Evolutionary conservation across 495 filamentous ascomycete species (phyloP).

Genomic region (Aspergillus carlsbadensis): DNA sequence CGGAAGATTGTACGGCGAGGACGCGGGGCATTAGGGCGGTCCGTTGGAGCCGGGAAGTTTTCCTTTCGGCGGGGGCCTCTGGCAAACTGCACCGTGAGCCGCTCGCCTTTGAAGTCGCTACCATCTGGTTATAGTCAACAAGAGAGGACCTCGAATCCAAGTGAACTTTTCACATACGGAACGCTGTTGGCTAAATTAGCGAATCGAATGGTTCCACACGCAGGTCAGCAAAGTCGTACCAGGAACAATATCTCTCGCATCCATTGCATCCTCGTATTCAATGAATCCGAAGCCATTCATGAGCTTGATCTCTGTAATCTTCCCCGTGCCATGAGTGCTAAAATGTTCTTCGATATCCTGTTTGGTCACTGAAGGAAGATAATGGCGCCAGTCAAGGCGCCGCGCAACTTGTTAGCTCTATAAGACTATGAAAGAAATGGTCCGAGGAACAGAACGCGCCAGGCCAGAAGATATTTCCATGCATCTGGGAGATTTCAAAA

Average conservation of each 20-base stretch:
- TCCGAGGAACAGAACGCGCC: constrained; percentile 24
- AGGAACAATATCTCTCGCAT: constrained; percentile 95
- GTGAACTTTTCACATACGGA: constrained; percentile 45
- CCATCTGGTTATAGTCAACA: constrained; percentile 64
- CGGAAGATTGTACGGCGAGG: constrained; percentile 91
- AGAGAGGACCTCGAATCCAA: background rate
- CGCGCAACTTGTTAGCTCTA: constrained; percentile 28
- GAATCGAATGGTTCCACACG: background rate
- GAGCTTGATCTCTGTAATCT: constrained; percentile 98
- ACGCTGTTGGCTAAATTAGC: constrained; percentile 40
- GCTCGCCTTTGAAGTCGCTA: constrained; percentile 95
- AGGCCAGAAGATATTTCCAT: constrained; percentile 22
- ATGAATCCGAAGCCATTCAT: constrained; percentile 99
- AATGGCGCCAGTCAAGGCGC: constrained; percentile 25
- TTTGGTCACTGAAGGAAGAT: constrained; percentile 72
- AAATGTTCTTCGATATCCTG: constrained; percentile 96
- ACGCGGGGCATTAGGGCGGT: constrained; percentile 76
- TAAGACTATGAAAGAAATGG: constrained; percentile 13
- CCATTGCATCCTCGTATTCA: constrained; percentile 96
- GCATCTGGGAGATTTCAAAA: constrained; percentile 9
- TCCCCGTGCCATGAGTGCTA: constrained; percentile 88
- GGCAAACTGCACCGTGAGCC: constrained; percentile 95
- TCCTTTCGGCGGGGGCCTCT: constrained; percentile 90
- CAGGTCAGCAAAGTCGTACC: constrained; percentile 54
- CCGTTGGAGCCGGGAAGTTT: constrained; percentile 60